Evolutionary conservation across 306 rosid genomes (phyloP).

Genomic region (Rosa chinensis): DNA sequence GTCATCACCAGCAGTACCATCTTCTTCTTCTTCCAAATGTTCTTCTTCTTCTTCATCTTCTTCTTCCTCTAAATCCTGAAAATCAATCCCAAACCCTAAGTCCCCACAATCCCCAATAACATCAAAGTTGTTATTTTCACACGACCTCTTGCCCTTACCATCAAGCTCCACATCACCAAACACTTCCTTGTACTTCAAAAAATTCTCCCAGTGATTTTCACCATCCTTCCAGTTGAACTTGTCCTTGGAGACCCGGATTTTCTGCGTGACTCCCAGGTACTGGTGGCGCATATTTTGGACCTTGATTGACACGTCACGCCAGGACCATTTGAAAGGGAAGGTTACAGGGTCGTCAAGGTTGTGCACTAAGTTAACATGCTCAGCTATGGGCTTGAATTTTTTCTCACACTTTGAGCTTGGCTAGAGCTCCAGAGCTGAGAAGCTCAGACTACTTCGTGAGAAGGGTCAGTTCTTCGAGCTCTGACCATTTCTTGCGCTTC

Average conservation of each 20-base stretch:
- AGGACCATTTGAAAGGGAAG: slow-evolving; percentile 82
- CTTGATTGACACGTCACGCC: slow-evolving; percentile 98
- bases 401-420: too few species aligned
- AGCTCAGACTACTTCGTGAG: too few species aligned
- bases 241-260: slow-evolving; percentile 65
- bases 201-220: slow-evolving; percentile 85
- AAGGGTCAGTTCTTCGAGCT: too few species aligned
- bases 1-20: too few species aligned
- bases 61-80: too few species aligned
- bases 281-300: slow-evolving; percentile 98
- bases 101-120: too few species aligned
- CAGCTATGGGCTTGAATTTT: too few species aligned
- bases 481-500: too few species aligned
- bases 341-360: too few species aligned
- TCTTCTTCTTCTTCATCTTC: too few species aligned
- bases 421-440: too few species aligned
- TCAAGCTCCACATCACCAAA: slow-evolving; percentile 69
- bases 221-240: slow-evolving; percentile 90
- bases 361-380: too few species aligned
- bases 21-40: slow-evolving; percentile 22
- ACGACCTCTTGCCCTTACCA: neutral
- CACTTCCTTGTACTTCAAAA: slow-evolving; percentile 73
- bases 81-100: slow-evolving; percentile 55
- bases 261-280: slow-evolving; percentile 91
- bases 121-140: neutral